Evolutionary conservation across 108 stramenopile species (phyloP), one percentile per base, ranked within the genome.

Genomic region (Fragilariopsis cylindrus): DNA sequence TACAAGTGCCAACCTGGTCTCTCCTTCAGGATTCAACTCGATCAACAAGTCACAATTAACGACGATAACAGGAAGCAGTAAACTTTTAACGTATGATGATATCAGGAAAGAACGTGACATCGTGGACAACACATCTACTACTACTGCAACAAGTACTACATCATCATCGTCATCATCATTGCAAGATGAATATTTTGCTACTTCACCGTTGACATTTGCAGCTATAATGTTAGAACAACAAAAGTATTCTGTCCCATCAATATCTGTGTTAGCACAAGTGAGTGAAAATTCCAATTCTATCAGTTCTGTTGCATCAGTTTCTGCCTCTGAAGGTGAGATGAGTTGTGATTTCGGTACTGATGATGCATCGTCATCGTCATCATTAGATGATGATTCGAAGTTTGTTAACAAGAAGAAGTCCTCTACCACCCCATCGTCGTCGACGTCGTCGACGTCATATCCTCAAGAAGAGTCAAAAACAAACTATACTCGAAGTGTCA

Each of bases 271-370:
- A 44, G 43, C 16, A 30, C 30, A 30, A 30, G 30, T 30, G 30
- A 30, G 30, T 30, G 30, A 30, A 30, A 30, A 30, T 30, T 30
- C 30, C 11, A 8, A 9, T n/a, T 8, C 62, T 0, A 41, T 8
- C 45, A 43, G 48, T 43, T 66, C 77, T 49, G 62, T 40, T 44
- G 62, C 62, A 16, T 76, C 76, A 7, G 76, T 57, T 45, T 64
- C 76, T 54, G 50, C 62, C 19, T 72, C 77, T 7, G 77, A 76
- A 42, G 76, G 62, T 45, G 76, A 63, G 1, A 63, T 63, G 62
- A 63, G 62, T 30, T 30, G 30, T 41, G 62, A 63, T 45, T 63
- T 44, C 50, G 3, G 62, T 42, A 63, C 62, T 13, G 62, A 63
- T 43, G 62, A 63, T 45, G 43, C 43, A 45, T 63, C 62, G 5